Conservation (phyloP, 208 protist genomes). For the Acanthamoeba culbertsoni region DNA sequence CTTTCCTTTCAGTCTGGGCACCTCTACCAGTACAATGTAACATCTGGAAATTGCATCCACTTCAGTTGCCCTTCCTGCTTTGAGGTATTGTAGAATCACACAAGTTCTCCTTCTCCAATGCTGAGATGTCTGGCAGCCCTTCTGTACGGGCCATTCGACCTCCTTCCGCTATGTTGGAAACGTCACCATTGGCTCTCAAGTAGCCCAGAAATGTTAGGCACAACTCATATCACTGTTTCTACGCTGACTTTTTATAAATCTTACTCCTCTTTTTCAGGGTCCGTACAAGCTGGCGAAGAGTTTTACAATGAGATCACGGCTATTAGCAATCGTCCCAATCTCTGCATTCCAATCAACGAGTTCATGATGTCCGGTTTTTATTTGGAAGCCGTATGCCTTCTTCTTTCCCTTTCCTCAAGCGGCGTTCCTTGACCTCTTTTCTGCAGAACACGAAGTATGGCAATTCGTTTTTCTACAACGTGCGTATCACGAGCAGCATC, state of each 20-base stretch:
- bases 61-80: background rate
- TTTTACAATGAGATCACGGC: constrained; percentile 1
- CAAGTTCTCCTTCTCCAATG: background rate
- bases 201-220: background rate
- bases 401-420: background rate
- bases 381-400: background rate
- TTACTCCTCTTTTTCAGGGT: no score
- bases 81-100: background rate
- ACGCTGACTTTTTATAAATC: background rate
- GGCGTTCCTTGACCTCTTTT: background rate
- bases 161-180: background rate
- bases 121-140: background rate
- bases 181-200: background rate
- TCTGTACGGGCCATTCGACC: background rate
- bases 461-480: constrained; percentile 6
- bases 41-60: background rate
- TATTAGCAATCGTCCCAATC: background rate
- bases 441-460: background rate
- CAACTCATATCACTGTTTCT: background rate
- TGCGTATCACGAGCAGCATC: background rate
- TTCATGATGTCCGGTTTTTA: constrained; percentile 12
- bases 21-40: background rate
- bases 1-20: background rate
- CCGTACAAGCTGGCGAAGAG: background rate
- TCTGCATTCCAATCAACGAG: constrained; percentile 29